phyloP scores from a whole-genome alignment of 768 basidiomycete species.

The Mycena epipterygia region DNA sequence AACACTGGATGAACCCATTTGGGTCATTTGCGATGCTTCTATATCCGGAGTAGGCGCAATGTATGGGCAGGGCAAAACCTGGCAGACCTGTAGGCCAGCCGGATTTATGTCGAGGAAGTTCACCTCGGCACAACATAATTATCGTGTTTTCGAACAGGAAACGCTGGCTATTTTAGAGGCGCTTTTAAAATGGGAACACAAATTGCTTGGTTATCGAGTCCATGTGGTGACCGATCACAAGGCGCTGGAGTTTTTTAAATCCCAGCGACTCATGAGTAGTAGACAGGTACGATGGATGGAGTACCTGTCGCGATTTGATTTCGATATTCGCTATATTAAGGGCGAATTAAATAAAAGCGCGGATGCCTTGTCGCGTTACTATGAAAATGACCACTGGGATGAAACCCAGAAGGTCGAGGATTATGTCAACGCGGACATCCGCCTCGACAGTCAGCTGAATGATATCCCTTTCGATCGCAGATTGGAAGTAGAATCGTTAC shows the following conservation, averaged over 20 bases:
- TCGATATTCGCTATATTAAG: conserved; percentile 31
- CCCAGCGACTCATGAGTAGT: conserved; percentile 36
- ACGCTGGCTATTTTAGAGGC: no score
- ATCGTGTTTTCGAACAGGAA: neutral
- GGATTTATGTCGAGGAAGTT: no score
- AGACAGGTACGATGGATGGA: no score
- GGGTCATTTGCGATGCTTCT: no score
- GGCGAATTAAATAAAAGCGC: conserved; percentile 41
- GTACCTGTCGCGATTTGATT: conserved; percentile 45
- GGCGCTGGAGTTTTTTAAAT: conserved; percentile 34
- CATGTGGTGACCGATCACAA: conserved; percentile 39
- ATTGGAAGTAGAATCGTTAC: conserved; percentile 34
- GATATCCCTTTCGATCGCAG: conserved; percentile 32
- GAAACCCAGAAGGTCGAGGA: conserved; percentile 35
- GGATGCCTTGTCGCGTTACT: conserved; percentile 48
- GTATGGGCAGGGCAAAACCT: no score
- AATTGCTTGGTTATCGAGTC: no score
- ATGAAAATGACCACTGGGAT: conserved; percentile 38
- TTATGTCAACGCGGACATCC: conserved; percentile 38
- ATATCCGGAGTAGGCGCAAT: no score
- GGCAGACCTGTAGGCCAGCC: no score
- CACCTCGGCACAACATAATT: conserved; percentile 2
- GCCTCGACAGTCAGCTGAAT: conserved; percentile 37
- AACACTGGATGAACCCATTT: neutral
- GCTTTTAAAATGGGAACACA: no score